Percentiles rank a stretch among this genome's conserved stretches.
phyloP scores from a whole-genome alignment of 768 basidiomycete genomes.

The Hirschioporus abietinus region DNA sequence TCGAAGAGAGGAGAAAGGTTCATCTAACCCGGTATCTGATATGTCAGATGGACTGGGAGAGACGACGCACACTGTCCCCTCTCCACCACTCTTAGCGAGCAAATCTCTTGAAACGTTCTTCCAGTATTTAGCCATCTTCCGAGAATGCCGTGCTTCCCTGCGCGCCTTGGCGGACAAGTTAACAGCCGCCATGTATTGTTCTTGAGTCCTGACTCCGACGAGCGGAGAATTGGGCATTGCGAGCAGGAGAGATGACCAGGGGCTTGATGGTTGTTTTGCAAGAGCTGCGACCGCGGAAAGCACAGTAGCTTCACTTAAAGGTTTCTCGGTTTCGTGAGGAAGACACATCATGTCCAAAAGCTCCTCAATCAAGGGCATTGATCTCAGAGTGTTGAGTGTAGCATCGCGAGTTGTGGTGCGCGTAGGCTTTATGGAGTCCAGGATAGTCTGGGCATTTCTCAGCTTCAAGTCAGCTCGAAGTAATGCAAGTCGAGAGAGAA shows the following conservation, averaged over 20 bases:
- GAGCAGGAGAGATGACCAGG: not conserved
- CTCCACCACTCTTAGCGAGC: conserved; percentile 29
- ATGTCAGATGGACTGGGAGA: conserved; percentile 28
- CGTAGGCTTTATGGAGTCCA: not conserved
- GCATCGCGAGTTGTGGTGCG: not conserved
- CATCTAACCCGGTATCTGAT: conserved; percentile 19
- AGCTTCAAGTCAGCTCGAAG: not conserved
- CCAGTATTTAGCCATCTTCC: conserved; percentile 42
- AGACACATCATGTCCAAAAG: not conserved
- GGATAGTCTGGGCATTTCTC: not conserved
- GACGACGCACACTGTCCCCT: conserved; percentile 14
- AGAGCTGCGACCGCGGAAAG: not conserved
- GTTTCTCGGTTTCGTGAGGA: not conserved
- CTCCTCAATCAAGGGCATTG: not conserved
- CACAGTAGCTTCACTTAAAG: not conserved
- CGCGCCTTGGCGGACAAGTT: conserved; percentile 39
- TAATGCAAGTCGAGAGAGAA: not conserved
- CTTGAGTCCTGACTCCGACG: conserved; percentile 30
- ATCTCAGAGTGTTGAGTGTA: not conserved
- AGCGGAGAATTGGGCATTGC: conserved; percentile 33
- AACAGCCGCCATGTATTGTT: conserved; percentile 42
- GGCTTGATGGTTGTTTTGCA: not conserved
- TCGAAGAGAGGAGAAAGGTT: conserved; percentile 21
- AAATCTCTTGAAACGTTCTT: conserved; percentile 22
- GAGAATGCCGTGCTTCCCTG: conserved; percentile 37